These are phyloP conservation scores for Podospora pseudocomata DNA, from an alignment of 495 filamentous ascomycete genomes.

Conservation along the genomic window DNA sequence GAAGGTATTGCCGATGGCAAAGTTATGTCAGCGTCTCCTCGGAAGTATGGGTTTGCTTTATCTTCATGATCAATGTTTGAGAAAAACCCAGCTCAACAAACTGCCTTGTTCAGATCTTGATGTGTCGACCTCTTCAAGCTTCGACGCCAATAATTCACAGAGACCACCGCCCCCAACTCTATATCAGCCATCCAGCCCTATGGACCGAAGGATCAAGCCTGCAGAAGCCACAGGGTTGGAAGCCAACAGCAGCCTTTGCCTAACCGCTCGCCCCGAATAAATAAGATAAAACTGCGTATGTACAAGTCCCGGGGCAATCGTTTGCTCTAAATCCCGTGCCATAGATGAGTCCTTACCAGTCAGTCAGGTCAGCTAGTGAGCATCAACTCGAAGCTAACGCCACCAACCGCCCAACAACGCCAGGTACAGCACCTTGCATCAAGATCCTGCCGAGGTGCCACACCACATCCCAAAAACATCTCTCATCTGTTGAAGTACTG, in stretches of 20 bases:
- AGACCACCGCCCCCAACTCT: neutral
- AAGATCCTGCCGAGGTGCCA: too few species aligned
- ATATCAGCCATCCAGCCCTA: neutral
- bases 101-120: too few species aligned
- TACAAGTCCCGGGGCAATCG: too few species aligned
- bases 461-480: too few species aligned
- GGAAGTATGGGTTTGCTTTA: too few species aligned
- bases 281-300: neutral
- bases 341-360: neutral
- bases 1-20: slow-evolving; percentile 2
- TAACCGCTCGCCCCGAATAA: neutral
- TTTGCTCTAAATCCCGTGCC: neutral
- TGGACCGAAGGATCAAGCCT: neutral
- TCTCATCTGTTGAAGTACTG: too few species aligned
- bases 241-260: neutral
- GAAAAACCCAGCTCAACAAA: too few species aligned
- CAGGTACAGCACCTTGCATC: neutral
- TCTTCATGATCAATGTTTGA: too few species aligned
- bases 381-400: neutral
- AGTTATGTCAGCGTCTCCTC: neutral
- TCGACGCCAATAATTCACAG: neutral
- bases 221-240: neutral
- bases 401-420: neutral
- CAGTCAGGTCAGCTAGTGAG: neutral
- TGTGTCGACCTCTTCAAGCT: too few species aligned